These are phyloP conservation scores for Sonneratia alba DNA, from an alignment of 345 rosid species.

Conservation along the genomic window DNA sequence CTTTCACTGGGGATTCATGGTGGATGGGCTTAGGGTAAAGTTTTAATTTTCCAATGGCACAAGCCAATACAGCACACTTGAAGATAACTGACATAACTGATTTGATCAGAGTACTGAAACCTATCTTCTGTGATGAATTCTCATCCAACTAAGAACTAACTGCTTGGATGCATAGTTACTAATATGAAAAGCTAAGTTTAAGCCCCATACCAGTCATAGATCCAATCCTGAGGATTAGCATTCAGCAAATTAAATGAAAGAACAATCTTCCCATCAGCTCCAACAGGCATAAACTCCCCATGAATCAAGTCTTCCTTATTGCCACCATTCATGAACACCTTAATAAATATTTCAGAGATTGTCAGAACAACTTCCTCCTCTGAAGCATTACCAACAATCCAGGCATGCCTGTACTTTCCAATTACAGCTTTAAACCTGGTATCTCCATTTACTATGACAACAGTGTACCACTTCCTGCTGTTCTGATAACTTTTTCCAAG, in stretches of 20 bases:
- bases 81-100: neutral
- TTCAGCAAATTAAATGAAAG: constrained; percentile 85
- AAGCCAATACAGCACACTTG: neutral
- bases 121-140: neutral
- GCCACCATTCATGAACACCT: constrained; percentile 79
- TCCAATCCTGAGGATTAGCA: constrained; percentile 74
- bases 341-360: constrained; percentile 59
- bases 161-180: neutral
- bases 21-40: neutral
- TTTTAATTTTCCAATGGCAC: neutral
- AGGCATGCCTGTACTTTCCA: constrained; percentile 80
- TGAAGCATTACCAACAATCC: constrained; percentile 55
- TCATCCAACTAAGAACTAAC: neutral
- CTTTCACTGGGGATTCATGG: neutral
- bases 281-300: constrained; percentile 91
- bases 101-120: neutral
- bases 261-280: constrained; percentile 80
- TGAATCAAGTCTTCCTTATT: constrained; percentile 59
- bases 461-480: constrained; percentile 39
- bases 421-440: constrained; percentile 46
- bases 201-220: constrained; percentile 61
- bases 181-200: neutral
- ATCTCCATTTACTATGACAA: constrained; percentile 48
- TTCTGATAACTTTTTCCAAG: constrained; percentile 30
- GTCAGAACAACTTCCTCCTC: constrained; percentile 32